Evolutionary conservation across 1,284 basidiomycete species (phyloP).

Genomic region (Lentinula novae-zelandiae): DNA sequence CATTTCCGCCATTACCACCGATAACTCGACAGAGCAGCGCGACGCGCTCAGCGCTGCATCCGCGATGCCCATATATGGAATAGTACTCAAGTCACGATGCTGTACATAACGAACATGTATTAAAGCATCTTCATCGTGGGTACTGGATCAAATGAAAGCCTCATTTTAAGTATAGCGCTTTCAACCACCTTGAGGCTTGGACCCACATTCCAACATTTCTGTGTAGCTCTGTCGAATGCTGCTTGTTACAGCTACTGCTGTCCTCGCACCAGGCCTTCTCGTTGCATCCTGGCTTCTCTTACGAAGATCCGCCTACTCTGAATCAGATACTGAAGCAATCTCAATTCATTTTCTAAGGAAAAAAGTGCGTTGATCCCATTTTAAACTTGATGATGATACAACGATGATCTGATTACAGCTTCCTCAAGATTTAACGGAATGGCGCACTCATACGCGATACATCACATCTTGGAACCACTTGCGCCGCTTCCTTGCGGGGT

Average conservation of each 20-base stretch:
- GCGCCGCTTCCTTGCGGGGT: background rate
- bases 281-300: background rate
- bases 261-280: background rate
- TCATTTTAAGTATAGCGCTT: background rate
- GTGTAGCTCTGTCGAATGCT: background rate
- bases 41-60: too few species aligned
- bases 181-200: too few species aligned
- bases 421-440: background rate
- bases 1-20: too few species aligned
- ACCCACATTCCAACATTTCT: too few species aligned
- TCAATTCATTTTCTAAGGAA: background rate
- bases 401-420: background rate
- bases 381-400: background rate
- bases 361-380: background rate
- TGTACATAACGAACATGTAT: background rate
- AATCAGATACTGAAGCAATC: background rate
- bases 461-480: conserved; percentile 2
- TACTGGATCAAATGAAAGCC: background rate
- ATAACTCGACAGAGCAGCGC: too few species aligned
- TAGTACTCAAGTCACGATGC: background rate
- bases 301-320: background rate
- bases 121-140: background rate
- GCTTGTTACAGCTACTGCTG: background rate
- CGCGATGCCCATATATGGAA: background rate
- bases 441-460: background rate